Evolutionary conservation across 768 basidiomycete species (phyloP).

Genomic region (Leccinum rimulosum): DNA sequence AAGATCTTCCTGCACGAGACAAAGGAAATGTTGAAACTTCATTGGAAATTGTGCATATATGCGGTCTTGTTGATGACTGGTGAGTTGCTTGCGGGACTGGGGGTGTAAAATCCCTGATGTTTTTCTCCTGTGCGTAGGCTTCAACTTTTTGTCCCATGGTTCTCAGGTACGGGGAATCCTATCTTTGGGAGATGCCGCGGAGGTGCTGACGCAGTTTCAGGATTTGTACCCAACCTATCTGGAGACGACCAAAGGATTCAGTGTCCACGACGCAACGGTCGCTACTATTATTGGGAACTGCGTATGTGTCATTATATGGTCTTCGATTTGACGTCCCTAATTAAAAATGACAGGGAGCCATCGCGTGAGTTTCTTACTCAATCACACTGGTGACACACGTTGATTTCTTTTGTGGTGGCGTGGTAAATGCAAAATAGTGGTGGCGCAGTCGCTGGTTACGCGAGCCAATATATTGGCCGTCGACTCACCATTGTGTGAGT

Average conservation of each 20-base stretch:
- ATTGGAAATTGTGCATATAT: slow-evolving; percentile 85
- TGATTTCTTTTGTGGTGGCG: not conserved
- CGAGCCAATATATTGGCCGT: slow-evolving; percentile 76
- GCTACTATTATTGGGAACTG: slow-evolving; percentile 84
- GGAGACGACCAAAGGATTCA: slow-evolving; percentile 58
- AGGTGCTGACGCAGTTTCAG: slow-evolving; percentile 24
- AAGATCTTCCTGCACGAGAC: slow-evolving; percentile 72
- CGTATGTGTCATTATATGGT: slow-evolving; percentile 32
- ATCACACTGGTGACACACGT: not conserved
- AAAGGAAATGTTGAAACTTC: slow-evolving; percentile 69
- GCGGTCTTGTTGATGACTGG: slow-evolving; percentile 78
- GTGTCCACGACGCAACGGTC: slow-evolving; percentile 54
- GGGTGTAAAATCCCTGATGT: not conserved
- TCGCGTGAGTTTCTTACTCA: slow-evolving; percentile 35
- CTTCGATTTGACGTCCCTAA: slow-evolving; percentile 1
- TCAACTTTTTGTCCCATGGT: slow-evolving; percentile 79
- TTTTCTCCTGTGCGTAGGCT: slow-evolving; percentile 37
- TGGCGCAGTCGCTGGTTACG: slow-evolving; percentile 65
- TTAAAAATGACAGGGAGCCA: slow-evolving; percentile 36
- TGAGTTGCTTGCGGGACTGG: slow-evolving; percentile 11
- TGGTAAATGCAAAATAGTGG: slow-evolving; percentile 38
- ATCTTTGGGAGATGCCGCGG: not conserved
- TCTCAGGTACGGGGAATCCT: slow-evolving; percentile 43
- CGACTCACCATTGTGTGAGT: slow-evolving; percentile 65
- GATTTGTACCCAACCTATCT: slow-evolving; percentile 81